These are phyloP conservation scores for Volvox reticuliferus DNA, from an alignment of 139 green algal species.

Conservation along the genomic window DNA sequence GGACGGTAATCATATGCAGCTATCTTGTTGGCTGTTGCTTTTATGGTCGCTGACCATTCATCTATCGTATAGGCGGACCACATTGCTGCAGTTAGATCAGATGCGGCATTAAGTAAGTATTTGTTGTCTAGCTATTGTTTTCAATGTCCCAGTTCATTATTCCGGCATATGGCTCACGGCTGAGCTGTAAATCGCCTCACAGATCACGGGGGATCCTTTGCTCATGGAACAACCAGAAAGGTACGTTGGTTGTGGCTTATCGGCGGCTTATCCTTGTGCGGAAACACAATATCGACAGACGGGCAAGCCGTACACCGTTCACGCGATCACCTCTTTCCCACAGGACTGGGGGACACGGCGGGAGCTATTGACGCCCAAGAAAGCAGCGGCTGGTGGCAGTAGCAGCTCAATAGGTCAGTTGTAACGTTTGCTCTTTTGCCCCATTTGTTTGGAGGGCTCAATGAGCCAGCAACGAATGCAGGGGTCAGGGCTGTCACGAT, in stretches of 20 bases:
- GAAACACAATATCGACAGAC: too few species aligned
- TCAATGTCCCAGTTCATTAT: neutral
- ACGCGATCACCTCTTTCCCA: neutral
- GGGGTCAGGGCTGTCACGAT: too few species aligned
- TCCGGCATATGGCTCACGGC: neutral
- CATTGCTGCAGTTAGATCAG: neutral
- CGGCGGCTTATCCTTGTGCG: too few species aligned
- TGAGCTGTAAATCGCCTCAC: neutral
- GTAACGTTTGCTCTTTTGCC: too few species aligned
- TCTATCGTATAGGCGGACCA: neutral
- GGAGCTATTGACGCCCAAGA: constrained; percentile 32
- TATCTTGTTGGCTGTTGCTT: constrained; percentile 22
- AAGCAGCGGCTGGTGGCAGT: neutral
- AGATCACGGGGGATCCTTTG: neutral
- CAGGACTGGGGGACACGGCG: constrained; percentile 25
- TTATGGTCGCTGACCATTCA: neutral
- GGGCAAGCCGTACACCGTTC: too few species aligned
- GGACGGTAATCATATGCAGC: neutral
- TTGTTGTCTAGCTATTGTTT: neutral
- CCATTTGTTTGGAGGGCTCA: too few species aligned
- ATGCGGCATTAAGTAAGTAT: neutral
- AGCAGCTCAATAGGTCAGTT: neutral
- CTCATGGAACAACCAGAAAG: neutral
- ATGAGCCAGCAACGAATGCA: too few species aligned
- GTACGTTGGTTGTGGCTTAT: neutral